phyloP scores from a whole-genome alignment of 73 alveolate genomes.

The Stentor coeruleus region DNA sequence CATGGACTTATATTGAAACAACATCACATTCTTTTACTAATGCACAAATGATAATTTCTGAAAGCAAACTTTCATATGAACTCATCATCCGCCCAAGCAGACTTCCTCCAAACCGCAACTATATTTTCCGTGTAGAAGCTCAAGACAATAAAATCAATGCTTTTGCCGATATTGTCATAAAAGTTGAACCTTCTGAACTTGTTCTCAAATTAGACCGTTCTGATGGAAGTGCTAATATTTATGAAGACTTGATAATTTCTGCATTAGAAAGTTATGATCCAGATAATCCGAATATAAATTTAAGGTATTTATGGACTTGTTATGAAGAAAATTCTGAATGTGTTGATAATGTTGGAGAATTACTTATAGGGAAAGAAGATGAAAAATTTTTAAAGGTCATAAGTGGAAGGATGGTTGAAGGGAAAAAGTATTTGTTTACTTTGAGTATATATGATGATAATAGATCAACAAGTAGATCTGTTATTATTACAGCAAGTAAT shows the following conservation, averaged over 20 bases:
- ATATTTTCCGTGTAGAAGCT: neutral
- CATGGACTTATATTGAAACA: neutral
- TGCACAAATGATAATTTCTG: neutral
- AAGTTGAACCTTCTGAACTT: neutral
- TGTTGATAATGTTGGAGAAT: neutral
- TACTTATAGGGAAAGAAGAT: neutral
- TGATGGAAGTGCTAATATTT: neutral
- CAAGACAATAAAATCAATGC: neutral
- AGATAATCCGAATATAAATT: neutral
- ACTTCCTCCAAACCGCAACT: neutral
- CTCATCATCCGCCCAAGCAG: neutral
- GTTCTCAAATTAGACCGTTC: neutral
- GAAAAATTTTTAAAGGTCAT: neutral
- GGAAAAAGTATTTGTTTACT: neutral
- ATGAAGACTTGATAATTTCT: neutral
- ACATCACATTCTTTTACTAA: neutral
- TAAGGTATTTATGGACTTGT: neutral
- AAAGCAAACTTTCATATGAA: neutral
- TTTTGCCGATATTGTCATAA: neutral
- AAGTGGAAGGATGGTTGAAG: neutral
- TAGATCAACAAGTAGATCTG: neutral
- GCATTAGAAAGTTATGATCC: neutral
- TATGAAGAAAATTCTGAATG: neutral
- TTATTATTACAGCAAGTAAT: neutral
- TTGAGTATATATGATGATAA: neutral